These are phyloP conservation scores for Cadophora malorum DNA, from an alignment of 2,329 filamentous ascomycete genomes.

Conservation along the genomic window DNA sequence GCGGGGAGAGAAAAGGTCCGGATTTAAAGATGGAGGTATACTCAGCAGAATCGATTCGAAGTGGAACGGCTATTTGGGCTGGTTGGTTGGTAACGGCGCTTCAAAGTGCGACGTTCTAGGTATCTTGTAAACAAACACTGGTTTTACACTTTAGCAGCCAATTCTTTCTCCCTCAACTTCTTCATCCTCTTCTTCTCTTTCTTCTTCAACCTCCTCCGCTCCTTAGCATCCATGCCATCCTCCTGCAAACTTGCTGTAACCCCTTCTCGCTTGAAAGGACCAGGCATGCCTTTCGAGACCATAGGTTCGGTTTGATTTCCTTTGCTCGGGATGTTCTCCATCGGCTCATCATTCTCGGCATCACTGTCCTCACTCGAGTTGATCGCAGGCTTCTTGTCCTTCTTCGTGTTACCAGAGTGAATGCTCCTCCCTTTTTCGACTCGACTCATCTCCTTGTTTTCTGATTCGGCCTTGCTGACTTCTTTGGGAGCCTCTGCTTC, in stretches of 20 bases:
- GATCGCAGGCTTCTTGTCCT: not conserved
- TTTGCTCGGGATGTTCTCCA: not conserved
- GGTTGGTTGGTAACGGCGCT: not conserved
- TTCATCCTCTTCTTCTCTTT: conserved; percentile 35
- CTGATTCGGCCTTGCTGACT: not conserved
- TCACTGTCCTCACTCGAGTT: not conserved
- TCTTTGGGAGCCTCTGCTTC: not conserved
- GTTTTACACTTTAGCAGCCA: not conserved
- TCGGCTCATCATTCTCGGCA: not conserved
- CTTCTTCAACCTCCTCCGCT: conserved; percentile 33
- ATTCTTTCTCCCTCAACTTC: conserved; percentile 24
- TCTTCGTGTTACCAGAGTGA: not conserved
- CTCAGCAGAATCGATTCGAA: not conserved
- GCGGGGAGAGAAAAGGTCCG: not conserved
- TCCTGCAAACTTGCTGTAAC: conserved; percentile 15
- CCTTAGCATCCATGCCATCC: conserved; percentile 24
- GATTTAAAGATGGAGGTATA: not conserved
- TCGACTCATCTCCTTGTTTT: not conserved
- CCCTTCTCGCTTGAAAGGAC: not conserved
- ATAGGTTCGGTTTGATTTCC: not conserved
- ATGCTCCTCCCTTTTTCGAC: not conserved
- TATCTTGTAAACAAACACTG: not conserved
- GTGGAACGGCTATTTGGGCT: not conserved
- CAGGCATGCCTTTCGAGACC: not conserved
- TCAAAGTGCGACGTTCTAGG: not conserved